Evolutionary conservation across 2,329 filamentous ascomycete species (phyloP), one percentile per base, ranked within the genome.

Genomic region (Pyrenophora tritici-repentis): DNA sequence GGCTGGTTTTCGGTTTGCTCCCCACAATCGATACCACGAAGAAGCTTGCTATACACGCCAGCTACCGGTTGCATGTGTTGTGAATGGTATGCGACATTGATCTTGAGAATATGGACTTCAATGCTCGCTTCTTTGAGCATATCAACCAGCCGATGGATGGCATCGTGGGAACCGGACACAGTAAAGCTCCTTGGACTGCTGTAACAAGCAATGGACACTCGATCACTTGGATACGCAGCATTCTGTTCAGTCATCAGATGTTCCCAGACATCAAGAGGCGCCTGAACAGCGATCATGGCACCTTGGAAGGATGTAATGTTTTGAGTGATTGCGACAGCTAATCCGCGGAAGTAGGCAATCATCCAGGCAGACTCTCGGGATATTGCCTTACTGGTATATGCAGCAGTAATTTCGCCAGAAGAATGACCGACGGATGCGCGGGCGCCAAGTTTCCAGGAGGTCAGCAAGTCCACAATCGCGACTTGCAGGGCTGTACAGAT

Each of bases 21-120:
- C 1, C 49, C 42, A n/a, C 35, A 22, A 4, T 42, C 16, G 16
- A 58, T 56, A 8, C 24, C 17, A 2, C 31, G 32, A 4, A 59
- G 36, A 35, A 56, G 41, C 16, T 41, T 53, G 5, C 55, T 59
- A 39, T 66, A 62, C 3, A 56, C 35, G 9, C 32, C 36, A 20
- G 52, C 43, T 67, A 6, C 66, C 47, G 17, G 39, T 3, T 63
- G 24, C 74, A 78, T 78, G 37, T 78, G 74, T 26, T 70, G 67
- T 0, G 75, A 78, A 47, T 80, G 78, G 43, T 79, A 81, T 0
- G 78, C 78, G 10, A 63, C 70, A 20, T 76, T 72, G 1, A 79
- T 47, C 68, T 52, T 69, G 3, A 81, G 68, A 10, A 62, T 42
- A 3, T 75, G 67, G 3, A 64, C 67, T 48, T 78, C 78, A 7